A percentile compares a stretch with the other conserved stretches of the same genome.
Evolutionary conservation across 2,329 filamentous ascomycete genomes (phyloP).

Genomic region (Paecilomyces niveus): DNA sequence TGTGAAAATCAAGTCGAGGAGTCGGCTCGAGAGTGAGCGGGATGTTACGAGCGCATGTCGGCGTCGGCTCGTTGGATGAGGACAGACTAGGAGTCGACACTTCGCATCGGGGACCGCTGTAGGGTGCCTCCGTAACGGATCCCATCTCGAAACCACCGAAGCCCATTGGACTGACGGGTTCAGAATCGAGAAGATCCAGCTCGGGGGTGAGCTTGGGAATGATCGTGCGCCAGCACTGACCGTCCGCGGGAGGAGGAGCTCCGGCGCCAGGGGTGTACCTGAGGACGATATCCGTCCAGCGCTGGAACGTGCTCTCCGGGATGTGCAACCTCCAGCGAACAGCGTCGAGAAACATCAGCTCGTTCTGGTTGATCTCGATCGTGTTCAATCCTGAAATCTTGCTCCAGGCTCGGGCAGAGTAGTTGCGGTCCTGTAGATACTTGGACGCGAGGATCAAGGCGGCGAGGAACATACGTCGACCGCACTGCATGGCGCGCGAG

Average conservation of each 20-base stretch:
- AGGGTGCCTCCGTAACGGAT: constrained; percentile 20
- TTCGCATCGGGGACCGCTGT: constrained; percentile 14
- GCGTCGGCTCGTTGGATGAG: constrained; percentile 15
- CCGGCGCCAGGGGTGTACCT: constrained; percentile 63
- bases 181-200: constrained; percentile 42
- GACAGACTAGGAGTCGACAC: constrained; percentile 11
- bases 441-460: constrained; percentile 94
- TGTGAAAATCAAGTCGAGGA: constrained; percentile 33
- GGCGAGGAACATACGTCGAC: constrained; percentile 93
- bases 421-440: constrained; percentile 96
- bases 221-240: constrained; percentile 38
- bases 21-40: constrained; percentile 47
- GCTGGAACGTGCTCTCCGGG: constrained; percentile 77
- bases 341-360: constrained; percentile 81
- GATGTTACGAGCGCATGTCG: constrained; percentile 23
- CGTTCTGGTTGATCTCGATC: constrained; percentile 92
- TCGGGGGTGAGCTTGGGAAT: constrained; percentile 52
- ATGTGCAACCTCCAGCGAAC: constrained; percentile 96
- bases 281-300: constrained; percentile 89
- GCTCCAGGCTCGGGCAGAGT: constrained; percentile 95
- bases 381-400: constrained; percentile 97
- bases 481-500: constrained; percentile 81
- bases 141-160: constrained; percentile 19
- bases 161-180: constrained; percentile 23
- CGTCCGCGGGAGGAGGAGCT: constrained; percentile 27